Evolutionary conservation across 2,329 filamentous ascomycete species (phyloP), one percentile per base, ranked within the genome.

Genomic region (Penicillium psychrosexuale): DNA sequence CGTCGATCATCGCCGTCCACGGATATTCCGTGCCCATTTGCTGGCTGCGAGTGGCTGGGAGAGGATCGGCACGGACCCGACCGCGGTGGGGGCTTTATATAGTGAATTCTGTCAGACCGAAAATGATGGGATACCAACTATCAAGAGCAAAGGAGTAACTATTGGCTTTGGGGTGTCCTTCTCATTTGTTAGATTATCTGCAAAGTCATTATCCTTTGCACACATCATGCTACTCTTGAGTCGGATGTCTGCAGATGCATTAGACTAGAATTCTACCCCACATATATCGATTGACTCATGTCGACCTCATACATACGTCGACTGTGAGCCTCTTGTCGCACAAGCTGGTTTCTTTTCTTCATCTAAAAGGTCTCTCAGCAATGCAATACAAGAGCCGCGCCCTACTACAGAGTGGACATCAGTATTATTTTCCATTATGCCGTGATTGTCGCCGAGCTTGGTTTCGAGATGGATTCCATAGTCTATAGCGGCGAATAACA

Each of bases 21-120:
- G 42, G 2, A 61, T 24, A 4, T 24, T 24, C 61, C 0, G 55
- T 46, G 5, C 13, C 19, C 58, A 27, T 22, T 65, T 62, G 47
- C 51, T 63, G 8, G 60, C 56, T 3, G 55, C 55, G n/a, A 64
- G 51, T 22, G 63, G 52, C 47, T 65, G 62, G 36, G 57, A 61
- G 11, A 58, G 47, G 27, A 64, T 55, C 11, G 61, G 57, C 31
- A 65, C 30, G 52, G 28, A 66, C 56, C 17, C 56, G 33, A 30
- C 46, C 46, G n/a, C 9, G 13, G 37, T 13, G 47, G 12, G 12
- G n/a, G 47, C 40, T 63, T 60, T 54, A 63, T 61, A 12, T 61
- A n/a, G 13, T 60, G 55, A 27, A 64, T 47, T 11, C 53, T 59
- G 12, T 61, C 5, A 63, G 42, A 3, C 59, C 61, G 15, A 56